These are phyloP conservation scores for Lathyrus aphaca DNA, from an alignment of 306 rosid genomes.

Conservation along the genomic window DNA sequence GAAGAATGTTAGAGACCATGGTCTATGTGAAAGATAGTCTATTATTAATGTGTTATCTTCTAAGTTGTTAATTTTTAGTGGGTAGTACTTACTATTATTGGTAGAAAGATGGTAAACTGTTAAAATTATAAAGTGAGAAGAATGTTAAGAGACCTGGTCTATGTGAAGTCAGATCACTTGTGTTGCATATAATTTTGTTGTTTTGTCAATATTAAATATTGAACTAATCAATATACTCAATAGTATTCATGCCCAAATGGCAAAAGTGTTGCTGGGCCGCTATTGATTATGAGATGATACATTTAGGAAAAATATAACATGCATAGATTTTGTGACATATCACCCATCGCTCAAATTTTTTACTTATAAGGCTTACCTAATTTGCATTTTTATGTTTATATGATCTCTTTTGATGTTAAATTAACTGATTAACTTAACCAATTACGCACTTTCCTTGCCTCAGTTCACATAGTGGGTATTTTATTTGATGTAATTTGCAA, in stretches of 20 bases:
- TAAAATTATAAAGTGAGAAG: slow-evolving; percentile 9
- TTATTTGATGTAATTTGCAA: slow-evolving; percentile 32
- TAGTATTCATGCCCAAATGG: background rate
- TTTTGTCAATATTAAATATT: background rate
- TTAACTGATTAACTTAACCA: slow-evolving; percentile 4
- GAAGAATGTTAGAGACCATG: slow-evolving; percentile 28
- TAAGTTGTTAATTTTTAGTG: slow-evolving; percentile 10
- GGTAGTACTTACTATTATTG: background rate
- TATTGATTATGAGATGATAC: slow-evolving; percentile 22
- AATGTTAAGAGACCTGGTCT: slow-evolving; percentile 27
- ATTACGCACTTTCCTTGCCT: background rate
- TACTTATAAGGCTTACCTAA: background rate
- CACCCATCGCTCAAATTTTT: background rate
- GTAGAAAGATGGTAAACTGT: background rate
- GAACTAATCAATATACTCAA: background rate
- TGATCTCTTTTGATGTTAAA: slow-evolving; percentile 23
- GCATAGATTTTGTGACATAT: slow-evolving; percentile 25
- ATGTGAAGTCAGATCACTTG: slow-evolving; percentile 19
- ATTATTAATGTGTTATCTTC: slow-evolving; percentile 5
- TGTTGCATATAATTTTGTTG: slow-evolving; percentile 19
- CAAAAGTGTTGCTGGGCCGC: slow-evolving; percentile 3
- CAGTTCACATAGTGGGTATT: slow-evolving; percentile 28
- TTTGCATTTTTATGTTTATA: background rate
- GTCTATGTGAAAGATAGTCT: background rate
- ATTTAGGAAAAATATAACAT: slow-evolving; percentile 2